Base-by-base conservation (phyloP, 1,284 basidiomycete genomes). In the Cutaneotrichosporon mucoides region DNA sequence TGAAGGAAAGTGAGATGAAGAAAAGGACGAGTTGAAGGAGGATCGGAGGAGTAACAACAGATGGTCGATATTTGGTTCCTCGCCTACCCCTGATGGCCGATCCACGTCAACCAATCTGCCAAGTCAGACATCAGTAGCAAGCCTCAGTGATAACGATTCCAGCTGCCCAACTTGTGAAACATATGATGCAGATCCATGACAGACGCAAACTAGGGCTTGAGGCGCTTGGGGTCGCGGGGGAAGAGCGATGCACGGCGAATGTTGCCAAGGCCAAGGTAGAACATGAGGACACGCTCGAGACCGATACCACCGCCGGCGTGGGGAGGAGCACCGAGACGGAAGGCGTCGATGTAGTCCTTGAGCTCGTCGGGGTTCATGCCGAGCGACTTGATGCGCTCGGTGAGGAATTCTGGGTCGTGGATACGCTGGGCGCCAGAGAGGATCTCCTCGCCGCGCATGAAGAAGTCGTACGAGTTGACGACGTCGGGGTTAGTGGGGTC, bases 401-500 rank as follows among this genome's bases (percentile, higher is more conserved):
- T 84, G 61, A 99, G 85, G 64, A 95, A 82, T 12, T 80, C 79
- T 5, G 95, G 86, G 71, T 98, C 93, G 80, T 99, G 96, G 56
- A 97, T 86, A 81, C 94, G 91, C 78, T 99, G 95, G 15, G 95
- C 95, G 13, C 95, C 95, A 2, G 93, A 97, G 36, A 99, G 82
- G 71, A 99, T 98, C 79, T 99, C 95, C 79, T 99, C 93, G 11
- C 95, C 95, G 44, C 95, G 87, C 92, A 99, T 97, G 85, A 99
- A 98, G 80, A 99, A 98, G 81, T 99, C 95, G 79, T 99, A 99
- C 47, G 95, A 97, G 81, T 99, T 98, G 57, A 94, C 96, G 57
- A 97, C 83, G 13, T 85, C 86, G 86, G 89, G 86, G 79, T 96
- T 87, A 61, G 84, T 81, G 24, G 93, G 85, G 80, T 96, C 92